Evolutionary conservation across 2,329 filamentous ascomycete genomes (phyloP).

Genomic region (Curvularia eragrostidis): DNA sequence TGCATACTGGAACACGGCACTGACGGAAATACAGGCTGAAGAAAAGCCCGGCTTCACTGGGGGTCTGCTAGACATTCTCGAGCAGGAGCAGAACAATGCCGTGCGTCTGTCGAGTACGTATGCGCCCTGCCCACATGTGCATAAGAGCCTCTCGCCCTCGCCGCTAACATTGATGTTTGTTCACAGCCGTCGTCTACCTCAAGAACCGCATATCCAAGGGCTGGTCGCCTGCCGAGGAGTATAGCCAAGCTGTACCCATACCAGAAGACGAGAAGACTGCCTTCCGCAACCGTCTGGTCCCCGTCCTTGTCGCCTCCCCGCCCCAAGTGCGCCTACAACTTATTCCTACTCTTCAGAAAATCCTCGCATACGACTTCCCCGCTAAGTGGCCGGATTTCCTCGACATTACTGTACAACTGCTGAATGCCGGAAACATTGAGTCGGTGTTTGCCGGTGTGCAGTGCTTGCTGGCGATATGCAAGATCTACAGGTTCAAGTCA

Average conservation of each 20-base stretch:
- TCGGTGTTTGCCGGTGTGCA: constrained; percentile 93
- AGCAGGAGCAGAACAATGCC: constrained; percentile 83
- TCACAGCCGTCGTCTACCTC: constrained; percentile 88
- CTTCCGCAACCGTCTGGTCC: constrained; percentile 86
- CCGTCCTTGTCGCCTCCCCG: constrained; percentile 81
- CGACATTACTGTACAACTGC: constrained; percentile 86
- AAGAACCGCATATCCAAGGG: constrained; percentile 96
- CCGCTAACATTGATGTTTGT: constrained; percentile 31
- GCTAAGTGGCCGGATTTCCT: constrained; percentile 93
- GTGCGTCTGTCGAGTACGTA: constrained; percentile 83
- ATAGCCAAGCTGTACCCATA: constrained; percentile 74
- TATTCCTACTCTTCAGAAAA: constrained; percentile 92
- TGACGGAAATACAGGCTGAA: constrained; percentile 71
- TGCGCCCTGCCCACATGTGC: constrained; percentile 24
- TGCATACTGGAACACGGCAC: constrained; percentile 22
- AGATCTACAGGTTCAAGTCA: constrained; percentile 92
- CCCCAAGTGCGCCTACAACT: constrained; percentile 89
- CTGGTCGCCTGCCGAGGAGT: constrained; percentile 82
- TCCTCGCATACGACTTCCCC: constrained; percentile 94
- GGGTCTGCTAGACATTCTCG: constrained; percentile 87
- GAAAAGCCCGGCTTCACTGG: constrained; percentile 88
- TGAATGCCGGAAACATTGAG: constrained; percentile 83
- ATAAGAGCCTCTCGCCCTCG: background rate
- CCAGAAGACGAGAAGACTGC: constrained; percentile 87
- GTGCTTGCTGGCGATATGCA: constrained; percentile 91